These are phyloP conservation scores for Alternaria solani DNA, from an alignment of 2,329 filamentous ascomycete species.

Conservation along the genomic window DNA sequence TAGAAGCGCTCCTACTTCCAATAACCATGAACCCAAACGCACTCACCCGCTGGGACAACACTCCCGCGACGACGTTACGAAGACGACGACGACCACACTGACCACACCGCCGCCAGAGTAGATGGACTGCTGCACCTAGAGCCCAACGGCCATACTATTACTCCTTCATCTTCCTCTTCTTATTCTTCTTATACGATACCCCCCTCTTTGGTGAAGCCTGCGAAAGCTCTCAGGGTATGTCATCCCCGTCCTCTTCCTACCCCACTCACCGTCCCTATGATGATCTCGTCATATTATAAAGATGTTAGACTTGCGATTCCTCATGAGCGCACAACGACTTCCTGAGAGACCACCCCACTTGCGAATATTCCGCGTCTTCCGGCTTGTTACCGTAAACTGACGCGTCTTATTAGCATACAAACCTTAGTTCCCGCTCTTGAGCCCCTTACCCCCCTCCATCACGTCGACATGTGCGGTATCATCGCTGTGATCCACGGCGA, in stretches of 20 bases:
- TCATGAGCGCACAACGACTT: constrained; percentile 50
- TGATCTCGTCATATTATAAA: constrained; percentile 48
- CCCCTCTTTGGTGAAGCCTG: constrained; percentile 8
- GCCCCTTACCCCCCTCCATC: background rate
- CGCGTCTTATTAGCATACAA: constrained; percentile 20
- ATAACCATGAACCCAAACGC: constrained; percentile 38
- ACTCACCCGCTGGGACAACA: constrained; percentile 22
- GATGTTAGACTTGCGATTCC: constrained; percentile 54
- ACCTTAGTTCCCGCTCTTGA: background rate
- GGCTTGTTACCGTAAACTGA: constrained; percentile 32
- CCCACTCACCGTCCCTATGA: constrained; percentile 32
- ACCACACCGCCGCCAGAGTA: background rate
- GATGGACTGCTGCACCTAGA: constrained; percentile 18
- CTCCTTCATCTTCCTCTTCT: background rate
- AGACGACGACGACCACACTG: constrained; percentile 14
- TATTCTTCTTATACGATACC: constrained; percentile 7
- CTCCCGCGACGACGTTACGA: constrained; percentile 17
- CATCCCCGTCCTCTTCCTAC: constrained; percentile 6
- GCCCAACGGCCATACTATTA: constrained; percentile 23
- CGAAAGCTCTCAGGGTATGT: constrained; percentile 21
- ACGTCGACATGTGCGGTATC: constrained; percentile 59
- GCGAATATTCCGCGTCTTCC: constrained; percentile 22
- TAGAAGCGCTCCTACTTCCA: constrained; percentile 32
- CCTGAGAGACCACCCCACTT: constrained; percentile 40
- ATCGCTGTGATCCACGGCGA: constrained; percentile 59